A percentile compares a stretch with the other conserved stretches of the same genome.
Evolutionary conservation across 1,284 basidiomycete species (phyloP).

Genomic region (Meripilus lineatus): DNA sequence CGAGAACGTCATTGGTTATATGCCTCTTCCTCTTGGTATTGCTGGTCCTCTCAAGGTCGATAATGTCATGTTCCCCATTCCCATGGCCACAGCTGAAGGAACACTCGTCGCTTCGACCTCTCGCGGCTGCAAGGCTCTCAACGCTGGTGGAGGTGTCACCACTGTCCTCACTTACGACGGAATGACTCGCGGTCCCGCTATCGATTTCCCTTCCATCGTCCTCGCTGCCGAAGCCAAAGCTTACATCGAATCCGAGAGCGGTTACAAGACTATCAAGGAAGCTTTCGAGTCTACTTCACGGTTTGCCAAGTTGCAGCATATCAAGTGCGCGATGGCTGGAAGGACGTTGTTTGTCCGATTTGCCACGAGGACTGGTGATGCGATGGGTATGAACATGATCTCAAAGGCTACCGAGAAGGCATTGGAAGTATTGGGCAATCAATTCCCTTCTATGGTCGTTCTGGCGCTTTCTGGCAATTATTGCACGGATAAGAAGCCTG

Average conservation of each 20-base stretch:
- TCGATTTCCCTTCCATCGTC: conserved; percentile 87
- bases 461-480: conserved; percentile 96
- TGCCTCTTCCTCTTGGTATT: conserved; percentile 94
- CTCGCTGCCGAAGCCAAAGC: conserved; percentile 81
- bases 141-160: conserved; percentile 91
- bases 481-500: conserved; percentile 99
- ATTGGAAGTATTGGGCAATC: conserved; percentile 72
- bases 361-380: conserved; percentile 93
- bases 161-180: conserved; percentile 92
- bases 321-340: conserved; percentile 87
- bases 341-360: conserved; percentile 95
- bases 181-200: conserved; percentile 98
- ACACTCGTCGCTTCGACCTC: conserved; percentile 97
- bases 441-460: conserved; percentile 94
- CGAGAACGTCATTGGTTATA: conserved; percentile 98
- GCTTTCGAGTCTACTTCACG: conserved; percentile 95
- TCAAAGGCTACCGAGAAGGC: conserved; percentile 95
- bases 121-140: conserved; percentile 96
- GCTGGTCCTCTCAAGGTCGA: conserved; percentile 96
- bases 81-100: conserved; percentile 99
- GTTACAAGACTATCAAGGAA: conserved; percentile 71
- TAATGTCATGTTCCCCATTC: conserved; percentile 82
- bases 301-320: conserved; percentile 78
- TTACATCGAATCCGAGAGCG: conserved; percentile 88
- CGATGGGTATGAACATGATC: conserved; percentile 99